Evolutionary conservation across 768 basidiomycete genomes (phyloP), one percentile per base, ranked within the genome.

Genomic region (Plicaturopsis crispa): DNA sequence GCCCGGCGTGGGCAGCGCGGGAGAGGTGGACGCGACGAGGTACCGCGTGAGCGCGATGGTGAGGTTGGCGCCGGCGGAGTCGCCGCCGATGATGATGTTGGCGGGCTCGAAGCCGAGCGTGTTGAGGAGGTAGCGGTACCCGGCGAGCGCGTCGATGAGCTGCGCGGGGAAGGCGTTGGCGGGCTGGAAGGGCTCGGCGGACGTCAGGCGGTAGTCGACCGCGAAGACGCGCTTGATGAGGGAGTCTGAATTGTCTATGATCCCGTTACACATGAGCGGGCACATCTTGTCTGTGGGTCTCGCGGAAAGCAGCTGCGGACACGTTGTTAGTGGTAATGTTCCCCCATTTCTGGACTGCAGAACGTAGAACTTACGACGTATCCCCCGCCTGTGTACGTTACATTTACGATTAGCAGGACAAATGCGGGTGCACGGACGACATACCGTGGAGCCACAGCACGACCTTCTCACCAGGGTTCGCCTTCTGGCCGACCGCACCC

Each of bases 11-110:
- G 37, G 39, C 8, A 39, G 37, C 10, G n/a, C 31, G 21, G 43
- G 13, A 19, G 33, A 35, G 19, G 24, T 18, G 23, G 19, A 38
- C 20, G 21, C 23, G 26, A 41, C 36, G 17, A 53, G 37, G 40
- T 53, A 55, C 4, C 48, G 48, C 14, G 34, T 33, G 16, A 55
- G 40, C 14, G 46, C 37, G 17, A 53, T 33, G n/a, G 51, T 55
- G 19, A 65, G 51, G 48, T 66, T 59, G 5, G 57, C 66, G 4
- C 65, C 67, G 0, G 64, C 61, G 2, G 61, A 62, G 40, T 68
- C 64, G 17, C 65, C 66, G 18, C 59, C 48, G 31, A 67, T 35
- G 35, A 62, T 53, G 35, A 67, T 55, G 24, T 60, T 50, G 22
- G 33, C n/a, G 8, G 61, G 43, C 18, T 45, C 22, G 44, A 65